Percentiles rank a stretch among this genome's conserved stretches.
Evolutionary conservation across 2,329 filamentous ascomycete genomes (phyloP).

Genomic region (Cadophora sp.): DNA sequence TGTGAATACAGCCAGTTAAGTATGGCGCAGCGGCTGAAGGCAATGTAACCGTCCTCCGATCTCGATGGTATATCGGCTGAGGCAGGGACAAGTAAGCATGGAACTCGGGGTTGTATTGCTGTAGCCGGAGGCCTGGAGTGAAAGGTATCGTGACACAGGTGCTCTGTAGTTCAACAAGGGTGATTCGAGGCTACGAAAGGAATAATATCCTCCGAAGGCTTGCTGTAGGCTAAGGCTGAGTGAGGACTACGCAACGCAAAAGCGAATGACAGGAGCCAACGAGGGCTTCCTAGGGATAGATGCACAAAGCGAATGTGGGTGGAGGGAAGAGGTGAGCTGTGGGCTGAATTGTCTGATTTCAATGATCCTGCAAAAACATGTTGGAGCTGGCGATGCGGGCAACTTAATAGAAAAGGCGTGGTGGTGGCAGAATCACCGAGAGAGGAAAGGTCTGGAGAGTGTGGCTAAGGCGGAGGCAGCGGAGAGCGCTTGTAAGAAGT

Average conservation of each 20-base stretch:
- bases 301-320: slow-evolving; percentile 46
- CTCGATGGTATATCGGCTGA: slow-evolving; percentile 26
- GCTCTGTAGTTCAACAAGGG: slow-evolving; percentile 29
- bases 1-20: slow-evolving; percentile 35
- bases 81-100: slow-evolving; percentile 39
- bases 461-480: slow-evolving; percentile 31
- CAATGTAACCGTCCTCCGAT: slow-evolving; percentile 40
- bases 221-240: slow-evolving; percentile 42
- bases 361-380: slow-evolving; percentile 33
- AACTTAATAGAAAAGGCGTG: slow-evolving; percentile 40
- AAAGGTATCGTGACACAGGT: slow-evolving; percentile 25
- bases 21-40: slow-evolving; percentile 41
- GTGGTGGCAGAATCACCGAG: slow-evolving; percentile 38
- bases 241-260: slow-evolving; percentile 46
- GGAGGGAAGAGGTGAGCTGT: slow-evolving; percentile 34
- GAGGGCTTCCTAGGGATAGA: slow-evolving; percentile 69
- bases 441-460: slow-evolving; percentile 22
- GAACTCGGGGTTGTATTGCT: slow-evolving; percentile 29
- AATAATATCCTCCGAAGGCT: slow-evolving; percentile 41
- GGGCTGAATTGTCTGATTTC: slow-evolving; percentile 29
- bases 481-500: slow-evolving; percentile 25
- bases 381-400: slow-evolving; percentile 39
- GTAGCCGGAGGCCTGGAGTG: slow-evolving; percentile 21
- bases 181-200: slow-evolving; percentile 34
- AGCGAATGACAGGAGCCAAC: slow-evolving; percentile 79